These are phyloP conservation scores for Waltiozyma sp. DNA, from an alignment of 1,139 yeast species.

Conservation along the genomic window DNA sequence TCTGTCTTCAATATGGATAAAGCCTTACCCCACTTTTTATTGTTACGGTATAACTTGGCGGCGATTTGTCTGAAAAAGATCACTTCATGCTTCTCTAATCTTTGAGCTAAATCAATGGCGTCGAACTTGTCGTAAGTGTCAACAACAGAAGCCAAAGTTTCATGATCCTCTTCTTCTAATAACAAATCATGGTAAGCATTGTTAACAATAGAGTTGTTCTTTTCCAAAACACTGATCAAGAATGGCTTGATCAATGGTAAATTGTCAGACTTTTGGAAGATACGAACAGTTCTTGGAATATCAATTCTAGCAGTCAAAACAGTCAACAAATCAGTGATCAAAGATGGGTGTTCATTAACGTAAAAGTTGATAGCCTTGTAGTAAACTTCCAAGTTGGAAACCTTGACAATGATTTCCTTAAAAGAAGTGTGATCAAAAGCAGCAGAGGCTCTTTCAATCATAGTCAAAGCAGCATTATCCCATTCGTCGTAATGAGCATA, in stretches of 20 bases:
- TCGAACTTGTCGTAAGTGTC: constrained; percentile 89
- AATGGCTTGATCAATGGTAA: constrained; percentile 93
- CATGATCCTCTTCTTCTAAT: constrained; percentile 94
- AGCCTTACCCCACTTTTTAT: constrained; percentile 87
- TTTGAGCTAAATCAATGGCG: constrained; percentile 81
- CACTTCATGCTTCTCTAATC: constrained; percentile 84
- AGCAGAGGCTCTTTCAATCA: constrained; percentile 90
- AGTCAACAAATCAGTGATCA: constrained; percentile 75
- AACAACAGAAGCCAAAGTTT: constrained; percentile 76
- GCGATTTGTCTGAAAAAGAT: constrained; percentile 94
- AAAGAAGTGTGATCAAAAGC: constrained; percentile 91
- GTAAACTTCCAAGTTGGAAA: constrained; percentile 90
- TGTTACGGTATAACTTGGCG: constrained; percentile 86
- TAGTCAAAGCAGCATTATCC: constrained; percentile 97
- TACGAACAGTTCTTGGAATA: constrained; percentile 87
- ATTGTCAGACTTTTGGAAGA: constrained; percentile 92
- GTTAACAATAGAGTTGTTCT: constrained; percentile 85
- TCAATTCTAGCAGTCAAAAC: constrained; percentile 88
- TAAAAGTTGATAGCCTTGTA: constrained; percentile 95
- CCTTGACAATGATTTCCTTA: constrained; percentile 91
- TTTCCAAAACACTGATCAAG: constrained; percentile 80
- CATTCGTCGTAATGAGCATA: constrained; percentile 98
- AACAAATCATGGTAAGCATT: constrained; percentile 90
- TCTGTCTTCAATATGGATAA: constrained; percentile 83
- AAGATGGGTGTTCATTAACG: constrained; percentile 83